Base-by-base conservation (phyloP, 2,329 filamentous ascomycete species). In the Diaporthe sp. region DNA sequence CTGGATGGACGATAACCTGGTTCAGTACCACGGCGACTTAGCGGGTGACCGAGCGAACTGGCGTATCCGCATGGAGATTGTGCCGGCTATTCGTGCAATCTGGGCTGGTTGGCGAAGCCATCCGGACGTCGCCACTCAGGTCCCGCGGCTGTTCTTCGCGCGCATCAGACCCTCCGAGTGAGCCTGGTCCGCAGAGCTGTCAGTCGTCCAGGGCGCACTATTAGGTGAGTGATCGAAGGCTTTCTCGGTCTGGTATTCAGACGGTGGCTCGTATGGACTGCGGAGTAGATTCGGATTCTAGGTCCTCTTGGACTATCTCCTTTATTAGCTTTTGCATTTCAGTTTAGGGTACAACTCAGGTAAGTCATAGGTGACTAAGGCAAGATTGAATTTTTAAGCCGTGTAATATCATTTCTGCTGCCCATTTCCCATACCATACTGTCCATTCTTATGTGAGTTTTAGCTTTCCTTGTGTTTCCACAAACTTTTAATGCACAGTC, bases 71-170 rank as follows among this genome's bases (percentile, higher is more conserved):
- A 28, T 17, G 22, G 58, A 42, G 12, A 61, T 61, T 6, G n/a
- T 61, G 8, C 58, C 58, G 1, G n/a, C 34, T 10, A 62, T 62
- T 4, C 59, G 59, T 6, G 37, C n/a, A 3, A 31, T 62, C 10
- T 62, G 19, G 13, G 37, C 37, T 12, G 59, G 39, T 12, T 62
- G 59, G 59, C 39, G 37, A 12, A 19, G 37, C 3, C 59, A 42
- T 3, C 39, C 39, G 2, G 39, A 44, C 12, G 2, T 62, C 15
- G n/a, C n/a, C 9, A 7, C n/a, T 6, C 59, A 28, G n/a, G 39
- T 62, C 8, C 59, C 59, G 39, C 59, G 15, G 37, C 39, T 62
- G 39, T 62, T 62, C 39, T 62, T 62, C 25, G 39, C 59, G 5
- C 59, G 59, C 10, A 44, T 62, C 39, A 62, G 13, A 2, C 58